Evolutionary conservation across 192 early-diverging fungal species (phyloP), one percentile per base, ranked within the genome.

Genomic region (Neocallimastix lanati): DNA sequence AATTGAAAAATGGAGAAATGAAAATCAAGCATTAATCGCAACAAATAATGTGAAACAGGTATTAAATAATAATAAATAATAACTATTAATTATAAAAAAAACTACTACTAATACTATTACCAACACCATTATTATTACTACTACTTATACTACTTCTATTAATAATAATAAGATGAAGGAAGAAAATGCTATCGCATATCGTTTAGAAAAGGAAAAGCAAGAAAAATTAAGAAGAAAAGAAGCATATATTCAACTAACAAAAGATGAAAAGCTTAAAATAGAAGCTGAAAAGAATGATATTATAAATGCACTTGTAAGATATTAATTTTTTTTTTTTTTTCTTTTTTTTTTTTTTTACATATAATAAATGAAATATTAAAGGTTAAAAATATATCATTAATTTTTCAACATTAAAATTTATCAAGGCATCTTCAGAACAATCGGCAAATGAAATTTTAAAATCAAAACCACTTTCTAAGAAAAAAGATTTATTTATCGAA

Each of bases 11-110:
- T 96, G 92, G 83, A 88, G 90, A 28, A 84, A 86, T 16, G 94
- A 96, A 78, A 94, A 98, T 82, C 88, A 90, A 58, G 92, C 92
- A 28, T 84, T 88, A 18, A 98, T 98, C 83, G 87, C 87, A 28
- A 85, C 83, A 25, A 95, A 95, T 81, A 85, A 86, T 58, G 86
- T 88, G 77, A 92, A 88, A 82, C 85, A 88, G 80, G 86, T 85
- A 78, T 79, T 82, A 15, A 77, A 28, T 6, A 25, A 18, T 2
- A 84, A 40, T 13, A 67, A 40, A 18, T 2, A 29, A n/a, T n/a
- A n/a, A n/a, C n/a, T n/a, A n/a, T n/a, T n/a, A n/a, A n/a, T n/a
- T n/a, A n/a, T n/a, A n/a, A n/a, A n/a, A n/a, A n/a, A n/a, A n/a
- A n/a, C n/a, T n/a, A n/a, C n/a, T n/a, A n/a, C n/a, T n/a, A n/a